A percentile compares a stretch with the other conserved stretches of the same genome.
Evolutionary conservation across 2,329 filamentous ascomycete species (phyloP).

Genomic region (Aureobasidium sp.): DNA sequence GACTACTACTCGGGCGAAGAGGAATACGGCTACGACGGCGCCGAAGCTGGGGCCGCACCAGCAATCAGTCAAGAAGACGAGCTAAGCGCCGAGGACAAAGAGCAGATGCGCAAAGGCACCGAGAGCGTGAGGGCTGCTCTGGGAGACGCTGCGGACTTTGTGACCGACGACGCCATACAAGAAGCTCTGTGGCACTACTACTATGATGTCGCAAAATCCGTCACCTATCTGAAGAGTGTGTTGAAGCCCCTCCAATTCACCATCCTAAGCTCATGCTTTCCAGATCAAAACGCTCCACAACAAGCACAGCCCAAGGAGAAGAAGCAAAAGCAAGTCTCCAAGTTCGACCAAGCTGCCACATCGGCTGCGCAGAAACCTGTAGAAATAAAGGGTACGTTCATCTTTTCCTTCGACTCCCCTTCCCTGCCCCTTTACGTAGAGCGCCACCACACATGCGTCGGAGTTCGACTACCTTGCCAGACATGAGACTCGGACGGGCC

Average conservation of each 20-base stretch:
- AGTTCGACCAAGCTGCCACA: conserved; percentile 38
- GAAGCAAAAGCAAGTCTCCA: conserved; percentile 33
- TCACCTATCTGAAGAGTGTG: conserved; percentile 66
- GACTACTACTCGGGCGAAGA: conserved; percentile 38
- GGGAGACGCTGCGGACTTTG: conserved; percentile 41
- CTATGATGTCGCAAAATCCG: conserved; percentile 80
- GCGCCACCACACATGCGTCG: neutral
- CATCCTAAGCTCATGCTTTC: neutral
- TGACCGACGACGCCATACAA: conserved; percentile 66
- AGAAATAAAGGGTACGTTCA: conserved; percentile 39
- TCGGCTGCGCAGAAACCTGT: conserved; percentile 30
- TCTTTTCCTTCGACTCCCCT: conserved; percentile 11
- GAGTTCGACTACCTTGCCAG: neutral
- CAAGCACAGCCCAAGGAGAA: conserved; percentile 20
- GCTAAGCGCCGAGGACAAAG: conserved; percentile 32
- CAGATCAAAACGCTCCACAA: conserved; percentile 17
- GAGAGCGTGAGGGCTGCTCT: conserved; percentile 57
- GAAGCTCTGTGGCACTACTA: conserved; percentile 94
- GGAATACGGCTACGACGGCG: conserved; percentile 24
- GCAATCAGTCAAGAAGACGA: conserved; percentile 16
- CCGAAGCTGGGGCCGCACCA: conserved; percentile 11
- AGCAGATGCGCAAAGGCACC: conserved; percentile 56
- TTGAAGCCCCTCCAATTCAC: neutral
- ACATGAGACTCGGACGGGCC: neutral
- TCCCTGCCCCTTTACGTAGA: conserved; percentile 12